Evolutionary conservation across 2,329 filamentous ascomycete genomes (phyloP).

Genomic region (Sphaerostilbella broomeana): DNA sequence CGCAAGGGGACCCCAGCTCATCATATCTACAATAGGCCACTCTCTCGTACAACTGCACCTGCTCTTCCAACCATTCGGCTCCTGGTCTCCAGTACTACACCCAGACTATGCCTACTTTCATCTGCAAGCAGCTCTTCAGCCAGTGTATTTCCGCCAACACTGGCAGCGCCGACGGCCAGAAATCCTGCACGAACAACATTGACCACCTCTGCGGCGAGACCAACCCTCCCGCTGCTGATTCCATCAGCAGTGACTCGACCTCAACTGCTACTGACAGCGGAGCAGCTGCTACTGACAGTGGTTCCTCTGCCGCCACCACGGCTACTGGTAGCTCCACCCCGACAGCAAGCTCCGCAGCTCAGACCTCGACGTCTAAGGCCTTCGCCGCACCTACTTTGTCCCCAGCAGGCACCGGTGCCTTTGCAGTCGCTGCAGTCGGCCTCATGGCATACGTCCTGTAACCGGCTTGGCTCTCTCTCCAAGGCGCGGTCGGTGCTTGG

Average conservation of each 20-base stretch:
- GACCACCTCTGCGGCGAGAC: constrained; percentile 38
- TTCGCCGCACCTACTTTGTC: constrained; percentile 38
- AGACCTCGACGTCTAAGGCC: constrained; percentile 21
- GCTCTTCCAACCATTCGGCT: constrained; percentile 39
- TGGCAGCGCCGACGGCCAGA: constrained; percentile 37
- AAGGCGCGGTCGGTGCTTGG: constrained; percentile 14
- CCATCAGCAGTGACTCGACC: constrained; percentile 16
- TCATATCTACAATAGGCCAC: constrained; percentile 26
- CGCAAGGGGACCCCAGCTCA: not conserved
- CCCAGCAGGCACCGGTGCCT: constrained; percentile 36
- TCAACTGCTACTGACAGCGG: constrained; percentile 19
- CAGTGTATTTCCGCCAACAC: constrained; percentile 41
- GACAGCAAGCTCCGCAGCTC: constrained; percentile 29
- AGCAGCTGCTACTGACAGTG: constrained; percentile 20
- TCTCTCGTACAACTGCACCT: constrained; percentile 44
- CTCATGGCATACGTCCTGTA: constrained; percentile 48
- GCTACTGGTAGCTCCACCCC: constrained; percentile 11
- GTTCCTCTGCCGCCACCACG: constrained; percentile 15
- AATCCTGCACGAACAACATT: constrained; percentile 43
- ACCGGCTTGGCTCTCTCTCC: constrained; percentile 16
- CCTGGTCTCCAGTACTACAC: constrained; percentile 48
- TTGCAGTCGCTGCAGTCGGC: constrained; percentile 41
- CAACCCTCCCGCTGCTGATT: constrained; percentile 29
- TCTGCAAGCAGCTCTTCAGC: constrained; percentile 43
- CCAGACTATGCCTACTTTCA: constrained; percentile 47